Percentiles rank a stretch among this genome's conserved stretches.
Evolutionary conservation across 768 basidiomycete genomes (phyloP).

Genomic region (Crepidotus variabilis): DNA sequence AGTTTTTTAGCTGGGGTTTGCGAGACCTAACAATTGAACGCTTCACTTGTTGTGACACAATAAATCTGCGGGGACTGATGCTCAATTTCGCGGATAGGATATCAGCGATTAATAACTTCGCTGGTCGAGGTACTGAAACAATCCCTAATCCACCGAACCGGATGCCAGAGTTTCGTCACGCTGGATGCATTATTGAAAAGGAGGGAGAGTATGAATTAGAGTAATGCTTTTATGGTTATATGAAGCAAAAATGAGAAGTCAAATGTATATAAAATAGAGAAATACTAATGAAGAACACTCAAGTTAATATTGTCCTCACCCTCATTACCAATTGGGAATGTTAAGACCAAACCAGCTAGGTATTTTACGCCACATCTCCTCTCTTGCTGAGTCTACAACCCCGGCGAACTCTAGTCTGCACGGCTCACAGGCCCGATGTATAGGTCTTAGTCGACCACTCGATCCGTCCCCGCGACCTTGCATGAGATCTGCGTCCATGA

Average conservation of each 20-base stretch:
- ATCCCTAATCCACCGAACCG: constrained; percentile 12
- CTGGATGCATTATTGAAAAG: too few relatives aligned
- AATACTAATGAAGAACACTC: too few relatives aligned
- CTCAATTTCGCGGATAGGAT: constrained; percentile 5
- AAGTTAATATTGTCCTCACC: too few relatives aligned
- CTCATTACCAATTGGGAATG: constrained; percentile 19
- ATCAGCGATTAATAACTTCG: constrained; percentile 12
- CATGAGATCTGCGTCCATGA: constrained; percentile 65
- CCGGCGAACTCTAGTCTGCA: constrained; percentile 60
- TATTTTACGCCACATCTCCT: constrained; percentile 62
- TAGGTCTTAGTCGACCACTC: constrained; percentile 34
- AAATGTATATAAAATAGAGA: too few relatives aligned
- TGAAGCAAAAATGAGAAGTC: too few relatives aligned
- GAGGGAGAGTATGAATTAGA: too few relatives aligned
- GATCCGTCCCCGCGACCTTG: constrained; percentile 48
- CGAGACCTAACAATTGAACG: constrained; percentile 14
- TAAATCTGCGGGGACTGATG: constrained; percentile 15
- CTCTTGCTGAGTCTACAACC: constrained; percentile 55
- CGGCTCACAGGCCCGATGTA: constrained; percentile 59
- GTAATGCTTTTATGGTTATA: too few relatives aligned
- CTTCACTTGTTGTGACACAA: constrained; percentile 12
- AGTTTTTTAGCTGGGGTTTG: constrained; percentile 5
- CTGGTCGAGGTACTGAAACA: neutral
- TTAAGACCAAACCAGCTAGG: constrained; percentile 66
- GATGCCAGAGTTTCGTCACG: neutral